A percentile compares a stretch with the other conserved stretches of the same genome.
Conservation (phyloP, 1,284 basidiomycete species). For the Ustanciosporium gigantosporum region DNA sequence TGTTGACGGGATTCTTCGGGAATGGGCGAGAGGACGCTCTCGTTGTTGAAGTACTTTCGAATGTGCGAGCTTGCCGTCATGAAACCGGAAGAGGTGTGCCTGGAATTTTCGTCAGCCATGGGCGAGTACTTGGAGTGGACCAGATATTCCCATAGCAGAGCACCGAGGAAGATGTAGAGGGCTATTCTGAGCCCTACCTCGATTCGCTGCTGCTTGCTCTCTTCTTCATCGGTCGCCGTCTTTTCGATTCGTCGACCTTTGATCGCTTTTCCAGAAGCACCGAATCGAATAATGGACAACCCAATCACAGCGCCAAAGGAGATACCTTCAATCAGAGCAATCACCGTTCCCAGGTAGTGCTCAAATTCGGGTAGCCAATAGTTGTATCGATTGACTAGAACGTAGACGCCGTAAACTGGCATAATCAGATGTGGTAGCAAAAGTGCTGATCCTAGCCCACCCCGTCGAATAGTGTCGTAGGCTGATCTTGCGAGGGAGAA, state of each 20-base stretch:
- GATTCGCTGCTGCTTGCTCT: conserved; percentile 16
- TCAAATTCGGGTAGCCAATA: conserved; percentile 20
- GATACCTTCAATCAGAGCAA: conserved; percentile 22
- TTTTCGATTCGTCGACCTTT: conserved; percentile 35
- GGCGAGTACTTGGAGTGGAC: conserved; percentile 35
- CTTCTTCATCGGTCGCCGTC: conserved; percentile 18
- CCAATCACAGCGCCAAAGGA: conserved; percentile 19
- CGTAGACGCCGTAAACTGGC: conserved; percentile 33
- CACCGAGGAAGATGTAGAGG: conserved; percentile 13
- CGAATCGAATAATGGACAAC: conserved; percentile 25
- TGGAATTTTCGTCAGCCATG: conserved; percentile 11
- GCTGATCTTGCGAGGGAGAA: conserved; percentile 13
- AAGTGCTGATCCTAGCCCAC: conserved; percentile 8
- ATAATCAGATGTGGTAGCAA: conserved; percentile 17
- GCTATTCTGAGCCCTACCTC: conserved; percentile 18
- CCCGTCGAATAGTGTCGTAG: conserved; percentile 18
- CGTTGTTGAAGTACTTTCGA: conserved; percentile 29
- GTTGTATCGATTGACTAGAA: conserved; percentile 7
- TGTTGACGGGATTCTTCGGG: conserved; percentile 3
- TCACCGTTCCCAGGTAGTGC: conserved; percentile 4
- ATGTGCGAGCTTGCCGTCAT: conserved; percentile 14
- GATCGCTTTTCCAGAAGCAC: conserved; percentile 24
- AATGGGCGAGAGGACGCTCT: conserved; percentile 21
- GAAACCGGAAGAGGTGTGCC: conserved; percentile 17
- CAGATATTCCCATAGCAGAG: conserved; percentile 36